Base-by-base conservation (phyloP, 441 rosid genomes). In the Flueggea neowawraea region DNA sequence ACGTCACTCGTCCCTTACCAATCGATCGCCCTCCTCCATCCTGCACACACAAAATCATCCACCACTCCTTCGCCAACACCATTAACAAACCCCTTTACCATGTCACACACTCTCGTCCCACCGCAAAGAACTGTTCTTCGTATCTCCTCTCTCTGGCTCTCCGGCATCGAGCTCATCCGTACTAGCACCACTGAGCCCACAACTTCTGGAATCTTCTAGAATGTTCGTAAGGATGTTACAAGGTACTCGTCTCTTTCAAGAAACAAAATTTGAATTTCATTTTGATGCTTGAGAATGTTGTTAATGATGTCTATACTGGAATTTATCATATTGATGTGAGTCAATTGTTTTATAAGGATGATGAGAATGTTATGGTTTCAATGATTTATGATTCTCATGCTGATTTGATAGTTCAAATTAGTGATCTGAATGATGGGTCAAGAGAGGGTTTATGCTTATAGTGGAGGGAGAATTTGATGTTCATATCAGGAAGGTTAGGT, bases 121-220 rank as follows among this genome's bases (percentile, higher is more conserved):
- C 1, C 0, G 51, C 73, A 22, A 22, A 22, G 53, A 32, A 47
- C 28, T 92, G 96, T 69, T 63, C 86, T 56, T 51, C 89, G 94
- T 12, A 84, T 89, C 55, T 72, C 89, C 44, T 95, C 76, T 45
- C 54, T 92, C 31, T 89, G 96, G 98, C 88, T 92, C 43, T 91
- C 81, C 53, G 95, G 91, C 0, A 83, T 70, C 32, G 98, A 92
- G 91, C 77, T 92, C 3, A 80, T 92, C 61, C 86, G 96, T 3
- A 88, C 98, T 54, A 92, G 95, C 78, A 89, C 98, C 15, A 90
- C 98, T 44, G 88, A 89, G 73, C 96, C 98, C 12, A 71, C 68
- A 41, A 55, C 75, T 9, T 44, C 69, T 4, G 94, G 96, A 14
- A 73, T 89, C 63, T 89, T 84, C 85, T 89, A 95, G 95, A 75